Percentiles rank a stretch among this genome's conserved stretches.
Conservation (phyloP, 2,329 filamentous ascomycete genomes). For the Nannizzia gypsea region DNA sequence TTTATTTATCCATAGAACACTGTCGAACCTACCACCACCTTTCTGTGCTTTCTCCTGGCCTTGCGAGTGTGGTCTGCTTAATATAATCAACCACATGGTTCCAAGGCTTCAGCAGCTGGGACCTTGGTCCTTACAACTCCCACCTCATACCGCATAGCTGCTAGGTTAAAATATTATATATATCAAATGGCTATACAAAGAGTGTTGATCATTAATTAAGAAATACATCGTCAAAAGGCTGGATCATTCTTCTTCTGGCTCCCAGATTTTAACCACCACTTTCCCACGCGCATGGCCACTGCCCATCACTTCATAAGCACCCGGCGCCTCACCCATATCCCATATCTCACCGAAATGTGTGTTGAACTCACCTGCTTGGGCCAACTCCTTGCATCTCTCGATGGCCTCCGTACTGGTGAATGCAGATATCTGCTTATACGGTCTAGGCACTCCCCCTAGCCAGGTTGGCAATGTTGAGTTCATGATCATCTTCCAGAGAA, state of each 20-base stretch:
- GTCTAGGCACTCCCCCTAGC: conserved; percentile 10
- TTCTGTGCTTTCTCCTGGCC: too few relatives aligned
- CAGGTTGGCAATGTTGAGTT: conserved; percentile 8
- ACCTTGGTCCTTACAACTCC: too few relatives aligned
- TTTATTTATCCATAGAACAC: neutral
- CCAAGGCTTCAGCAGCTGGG: too few relatives aligned
- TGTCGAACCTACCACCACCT: neutral
- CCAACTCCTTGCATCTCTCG: conserved; percentile 10
- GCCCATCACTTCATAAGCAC: conserved; percentile 7
- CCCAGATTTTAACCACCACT: conserved; percentile 10
- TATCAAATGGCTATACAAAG: too few relatives aligned
- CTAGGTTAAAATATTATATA: too few relatives aligned
- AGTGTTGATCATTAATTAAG: neutral
- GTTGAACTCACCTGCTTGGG: conserved; percentile 6
- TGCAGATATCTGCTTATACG: conserved; percentile 11
- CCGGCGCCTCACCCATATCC: conserved; percentile 4
- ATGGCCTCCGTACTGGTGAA: conserved; percentile 10
- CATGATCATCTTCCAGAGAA: conserved; percentile 12
- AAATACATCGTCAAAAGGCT: neutral
- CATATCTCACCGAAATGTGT: conserved; percentile 6
- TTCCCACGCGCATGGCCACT: conserved; percentile 11
- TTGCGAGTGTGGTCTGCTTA: too few relatives aligned
- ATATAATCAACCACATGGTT: too few relatives aligned
- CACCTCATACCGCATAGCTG: too few relatives aligned
- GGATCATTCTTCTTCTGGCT: conserved; percentile 2